Evolutionary conservation across 495 filamentous ascomycete genomes (phyloP).

Genomic region (Alectoria sarmentosa): DNA sequence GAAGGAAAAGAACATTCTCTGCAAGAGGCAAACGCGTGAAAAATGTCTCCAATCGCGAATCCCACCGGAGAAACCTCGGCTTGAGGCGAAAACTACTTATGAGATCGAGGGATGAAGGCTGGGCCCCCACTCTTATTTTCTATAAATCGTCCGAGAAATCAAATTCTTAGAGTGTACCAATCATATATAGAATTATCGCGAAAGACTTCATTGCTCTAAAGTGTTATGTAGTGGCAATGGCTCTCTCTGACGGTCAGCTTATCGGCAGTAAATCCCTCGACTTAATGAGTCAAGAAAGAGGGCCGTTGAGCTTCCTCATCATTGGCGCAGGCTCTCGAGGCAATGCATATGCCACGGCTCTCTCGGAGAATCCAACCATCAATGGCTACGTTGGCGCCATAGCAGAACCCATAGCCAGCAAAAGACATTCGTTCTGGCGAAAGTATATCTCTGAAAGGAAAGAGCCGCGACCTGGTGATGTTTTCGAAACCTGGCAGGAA

Average conservation of each 20-base stretch:
- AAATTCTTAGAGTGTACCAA: no score
- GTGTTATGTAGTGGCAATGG: not conserved
- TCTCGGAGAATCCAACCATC: conserved; percentile 47
- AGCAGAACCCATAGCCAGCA: conserved; percentile 73
- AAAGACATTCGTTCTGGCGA: conserved; percentile 58
- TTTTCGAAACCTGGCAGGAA: conserved; percentile 67
- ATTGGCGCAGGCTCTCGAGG: conserved; percentile 87
- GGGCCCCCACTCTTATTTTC: not conserved
- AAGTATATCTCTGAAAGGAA: conserved; percentile 52
- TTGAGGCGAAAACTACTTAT: not conserved
- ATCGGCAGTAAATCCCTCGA: not conserved
- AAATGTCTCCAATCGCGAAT: not conserved
- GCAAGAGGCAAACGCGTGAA: conserved; percentile 10
- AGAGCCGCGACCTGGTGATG: conserved; percentile 28
- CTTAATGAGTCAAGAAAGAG: not conserved
- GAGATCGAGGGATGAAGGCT: no score
- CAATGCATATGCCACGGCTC: conserved; percentile 60
- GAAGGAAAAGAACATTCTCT: conserved; percentile 4
- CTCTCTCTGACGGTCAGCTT: not conserved
- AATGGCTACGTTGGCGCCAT: conserved; percentile 61
- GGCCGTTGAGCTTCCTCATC: conserved; percentile 51
- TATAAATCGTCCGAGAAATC: not conserved
- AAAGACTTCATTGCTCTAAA: not conserved
- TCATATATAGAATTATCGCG: not conserved
- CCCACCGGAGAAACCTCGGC: not conserved